Base-by-base conservation (phyloP, 495 filamentous ascomycete genomes). In the Trichoderma asperelloides region DNA sequence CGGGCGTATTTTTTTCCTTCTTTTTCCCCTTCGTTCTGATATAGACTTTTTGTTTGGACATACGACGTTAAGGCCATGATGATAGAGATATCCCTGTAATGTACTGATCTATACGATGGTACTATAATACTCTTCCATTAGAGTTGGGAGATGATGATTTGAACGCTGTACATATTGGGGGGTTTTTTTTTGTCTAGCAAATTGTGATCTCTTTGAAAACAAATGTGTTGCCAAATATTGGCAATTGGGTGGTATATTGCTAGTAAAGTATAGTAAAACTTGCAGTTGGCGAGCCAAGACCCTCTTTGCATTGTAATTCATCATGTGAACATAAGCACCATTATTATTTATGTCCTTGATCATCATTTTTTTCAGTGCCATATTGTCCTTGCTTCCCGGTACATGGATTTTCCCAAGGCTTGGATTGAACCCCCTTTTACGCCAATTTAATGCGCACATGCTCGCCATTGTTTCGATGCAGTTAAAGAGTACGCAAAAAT, bases 41-140 rank as follows among this genome's bases (percentile, higher is more conserved):
- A 28, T 30, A 27, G 27, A 60, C 55, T 60, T 23, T 21, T 15
- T 60, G 11, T 4, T 60, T 60, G 23, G 25, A 21, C 13, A 27
- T 15, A 13, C 15, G 12, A 30, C 25, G 27, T 9, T 0, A 30
- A 60, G n/a, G 47, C 13, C 55, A 25, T 30, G 55, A 60, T 60
- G 55, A 60, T 60, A 60, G 55, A 60, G 55, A 60, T 60, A 60
- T 25, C 55, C 55, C 27, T 30, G 55, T 30, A 60, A 60, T 60
- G 28, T 30, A 25, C 11, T 60, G 25, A 25, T 23, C 13, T 60
- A 21, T 13, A 30, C 28, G n/a, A 30, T 55, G n/a, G 2, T 55
- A 55, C 16, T 55, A 55, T 21, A 37, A 25, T 55, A 55, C 49
- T 27, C 55, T 60, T 30, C 27, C 23, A 60, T 1, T 28, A 30